Base-by-base conservation (phyloP, 23 red algal species). In the Gracilaria domingensis region DNA sequence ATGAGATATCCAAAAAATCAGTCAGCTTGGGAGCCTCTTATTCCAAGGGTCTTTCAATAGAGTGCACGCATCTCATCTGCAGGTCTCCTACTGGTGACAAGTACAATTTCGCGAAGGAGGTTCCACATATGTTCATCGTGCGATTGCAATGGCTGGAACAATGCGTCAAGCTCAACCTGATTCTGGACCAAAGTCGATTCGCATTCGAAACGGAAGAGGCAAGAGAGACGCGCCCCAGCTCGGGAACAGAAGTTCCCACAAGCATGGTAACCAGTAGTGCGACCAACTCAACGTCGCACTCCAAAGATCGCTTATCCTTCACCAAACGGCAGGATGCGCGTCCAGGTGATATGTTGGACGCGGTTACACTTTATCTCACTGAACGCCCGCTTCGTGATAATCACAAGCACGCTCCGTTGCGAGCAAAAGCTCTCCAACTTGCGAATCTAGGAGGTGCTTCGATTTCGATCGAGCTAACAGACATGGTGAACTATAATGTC, bases 31-130 rank as follows among this genome's bases (percentile, higher is more conserved):
- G 90, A 35, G 90, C 76, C 20, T 28, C 14, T 16, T 93, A 75
- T 75, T 82, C 90, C 1, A 65, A 73, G 40, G 25, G 25, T 47
- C 66, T 93, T 9, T 38, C 61, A 13, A 58, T 24, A 20, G 35
- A 45, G 18, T 93, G 90, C 35, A 85, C 77, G 30, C 90, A 93
- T 53, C 81, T 93, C 21, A 62, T 93, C 30, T 80, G 56, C 55
- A 29, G 28, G 37, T 25, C 66, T 48, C 56, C 90, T 8, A 58
- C 58, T 3, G 90, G 90, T 39, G 20, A 81, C 34, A 93, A 93
- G 55, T 93, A 83, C 66, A 64, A 93, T 18, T 93, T 85, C 64
- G 90, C 90, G 12, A 51, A 32, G 50, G 55, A 57, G 26, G 44
- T 58, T 47, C 28, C 65, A 24, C 28, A 58, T 18, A 88, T 88